Percentiles rank a stretch among this genome's conserved stretches.
These are phyloP conservation scores for Cladosporium sphaerospermum DNA, from an alignment of 2,329 filamentous ascomycete genomes.

Conservation along the genomic window DNA sequence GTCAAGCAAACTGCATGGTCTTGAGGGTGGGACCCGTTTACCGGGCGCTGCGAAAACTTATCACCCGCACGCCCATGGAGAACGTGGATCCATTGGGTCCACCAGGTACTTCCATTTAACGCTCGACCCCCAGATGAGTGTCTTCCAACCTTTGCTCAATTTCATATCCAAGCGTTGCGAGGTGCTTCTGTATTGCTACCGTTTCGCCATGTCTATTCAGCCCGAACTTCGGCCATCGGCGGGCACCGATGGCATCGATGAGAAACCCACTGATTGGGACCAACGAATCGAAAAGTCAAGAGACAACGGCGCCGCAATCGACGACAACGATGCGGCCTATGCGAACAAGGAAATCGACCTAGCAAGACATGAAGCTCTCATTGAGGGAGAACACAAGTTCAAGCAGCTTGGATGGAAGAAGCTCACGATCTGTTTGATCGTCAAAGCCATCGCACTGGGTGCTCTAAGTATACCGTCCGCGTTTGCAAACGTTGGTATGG, in stretches of 20 bases:
- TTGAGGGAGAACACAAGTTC: slow-evolving; percentile 32
- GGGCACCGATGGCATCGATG: background rate
- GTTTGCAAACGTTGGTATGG: slow-evolving; percentile 49
- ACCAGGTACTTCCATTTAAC: background rate
- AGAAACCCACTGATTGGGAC: background rate
- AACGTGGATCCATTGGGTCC: background rate
- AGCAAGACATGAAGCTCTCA: slow-evolving; percentile 27
- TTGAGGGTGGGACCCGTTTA: background rate
- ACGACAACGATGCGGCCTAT: background rate
- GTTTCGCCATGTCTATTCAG: slow-evolving; percentile 4
- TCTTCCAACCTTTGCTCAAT: background rate
- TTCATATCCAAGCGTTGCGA: background rate
- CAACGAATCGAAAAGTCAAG: slow-evolving; percentile 1
- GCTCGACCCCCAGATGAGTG: background rate
- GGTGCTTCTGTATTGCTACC: background rate
- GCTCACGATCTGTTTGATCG: slow-evolving; percentile 45
- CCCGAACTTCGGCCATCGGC: background rate
- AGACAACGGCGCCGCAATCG: background rate
- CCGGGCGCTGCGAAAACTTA: background rate
- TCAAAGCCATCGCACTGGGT: slow-evolving; percentile 54
- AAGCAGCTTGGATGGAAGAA: slow-evolving; percentile 43
- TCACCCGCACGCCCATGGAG: slow-evolving; percentile 10
- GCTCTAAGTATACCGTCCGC: slow-evolving; percentile 52
- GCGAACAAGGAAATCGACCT: slow-evolving; percentile 31
- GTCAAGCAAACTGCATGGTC: slow-evolving; percentile 4